phyloP scores from a whole-genome alignment of 306 rosid genomes.

The Trichosanthes cucumerina region DNA sequence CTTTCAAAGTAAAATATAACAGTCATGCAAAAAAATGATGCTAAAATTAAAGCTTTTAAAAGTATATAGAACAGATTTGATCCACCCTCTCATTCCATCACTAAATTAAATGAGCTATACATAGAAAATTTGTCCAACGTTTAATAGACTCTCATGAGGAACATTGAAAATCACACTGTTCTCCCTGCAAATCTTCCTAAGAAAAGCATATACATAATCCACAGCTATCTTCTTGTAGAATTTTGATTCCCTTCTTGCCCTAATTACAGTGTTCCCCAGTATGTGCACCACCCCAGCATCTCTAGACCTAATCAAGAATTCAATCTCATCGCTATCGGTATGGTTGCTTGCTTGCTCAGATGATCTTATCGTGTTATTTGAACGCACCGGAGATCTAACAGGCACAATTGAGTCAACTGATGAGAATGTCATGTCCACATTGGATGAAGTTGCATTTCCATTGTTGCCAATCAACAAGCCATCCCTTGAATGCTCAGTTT shows the following conservation, averaged over 20 bases:
- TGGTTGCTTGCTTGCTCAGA: slow-evolving; percentile 40
- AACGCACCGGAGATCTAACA: slow-evolving; percentile 30
- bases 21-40: background rate
- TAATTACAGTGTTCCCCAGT: slow-evolving; percentile 71
- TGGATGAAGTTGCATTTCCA: slow-evolving; percentile 27
- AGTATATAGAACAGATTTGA: slow-evolving; percentile 8
- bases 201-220: slow-evolving; percentile 79
- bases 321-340: slow-evolving; percentile 58
- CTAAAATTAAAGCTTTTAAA: background rate
- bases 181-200: slow-evolving; percentile 90
- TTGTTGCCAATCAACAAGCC: slow-evolving; percentile 20
- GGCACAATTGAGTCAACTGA: slow-evolving; percentile 60
- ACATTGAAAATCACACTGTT: slow-evolving; percentile 87
- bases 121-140: slow-evolving; percentile 85
- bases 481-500: slow-evolving; percentile 31
- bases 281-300: slow-evolving; percentile 97
- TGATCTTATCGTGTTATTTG: slow-evolving; percentile 27
- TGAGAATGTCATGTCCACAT: slow-evolving; percentile 32
- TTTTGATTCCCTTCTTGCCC: slow-evolving; percentile 64
- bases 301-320: slow-evolving; percentile 60
- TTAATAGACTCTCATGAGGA: slow-evolving; percentile 92
- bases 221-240: slow-evolving; percentile 66
- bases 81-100: background rate
- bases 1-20: background rate
- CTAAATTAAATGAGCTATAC: slow-evolving; percentile 31